Conservation (phyloP, 768 basidiomycete genomes). For the Cytidiella melzeri region DNA sequence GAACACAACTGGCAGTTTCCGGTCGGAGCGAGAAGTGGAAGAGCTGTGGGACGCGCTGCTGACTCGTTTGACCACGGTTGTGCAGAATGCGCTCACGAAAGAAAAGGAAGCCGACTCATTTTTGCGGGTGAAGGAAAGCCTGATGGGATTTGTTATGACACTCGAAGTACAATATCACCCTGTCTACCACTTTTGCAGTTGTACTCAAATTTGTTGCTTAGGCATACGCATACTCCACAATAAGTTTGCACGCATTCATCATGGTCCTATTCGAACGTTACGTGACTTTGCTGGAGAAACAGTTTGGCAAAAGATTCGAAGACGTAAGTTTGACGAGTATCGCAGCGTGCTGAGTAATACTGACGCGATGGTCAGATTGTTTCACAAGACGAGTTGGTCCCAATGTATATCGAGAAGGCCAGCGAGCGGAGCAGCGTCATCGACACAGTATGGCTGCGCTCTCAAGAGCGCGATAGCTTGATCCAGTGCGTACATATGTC, state of each 20-base stretch:
- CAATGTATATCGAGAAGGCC: conserved; percentile 66
- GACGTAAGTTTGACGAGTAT: conserved; percentile 40
- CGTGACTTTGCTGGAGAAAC: conserved; percentile 68
- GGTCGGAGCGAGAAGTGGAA: conserved; percentile 87
- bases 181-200: neutral
- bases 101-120: conserved; percentile 81
- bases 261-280: conserved; percentile 91
- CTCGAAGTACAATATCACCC: conserved; percentile 58
- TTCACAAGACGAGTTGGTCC: conserved; percentile 78
- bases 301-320: conserved; percentile 79
- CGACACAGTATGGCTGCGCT: conserved; percentile 76
- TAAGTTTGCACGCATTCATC: conserved; percentile 76
- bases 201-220: conserved; percentile 26
- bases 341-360: neutral
- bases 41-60: conserved; percentile 92
- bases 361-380: conserved; percentile 60
- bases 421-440: conserved; percentile 68
- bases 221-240: conserved; percentile 84
- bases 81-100: conserved; percentile 63
- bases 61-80: conserved; percentile 60
- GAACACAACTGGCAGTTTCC: conserved; percentile 80
- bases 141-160: conserved; percentile 85
- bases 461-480: conserved; percentile 58
- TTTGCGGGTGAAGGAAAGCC: conserved; percentile 73
- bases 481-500: conserved; percentile 36